Conservation (phyloP, 805 yeast species). For the Wickerhamiella sergipiensis region DNA sequence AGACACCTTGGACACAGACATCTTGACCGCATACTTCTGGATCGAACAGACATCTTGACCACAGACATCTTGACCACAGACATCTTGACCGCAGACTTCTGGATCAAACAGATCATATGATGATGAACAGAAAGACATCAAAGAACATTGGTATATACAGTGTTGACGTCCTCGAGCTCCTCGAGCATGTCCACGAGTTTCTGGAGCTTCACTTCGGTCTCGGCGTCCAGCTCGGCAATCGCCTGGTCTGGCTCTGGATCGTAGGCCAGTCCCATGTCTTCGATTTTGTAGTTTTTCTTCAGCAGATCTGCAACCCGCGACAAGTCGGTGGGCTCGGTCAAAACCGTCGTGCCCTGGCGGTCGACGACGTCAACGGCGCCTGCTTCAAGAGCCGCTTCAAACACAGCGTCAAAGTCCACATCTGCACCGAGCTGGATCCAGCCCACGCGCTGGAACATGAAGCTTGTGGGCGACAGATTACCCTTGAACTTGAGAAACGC, state of each 20-base stretch:
- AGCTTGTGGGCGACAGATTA: constrained; percentile 61
- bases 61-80: too few species aligned
- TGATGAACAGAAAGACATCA: too few species aligned
- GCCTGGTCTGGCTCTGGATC: constrained; percentile 56
- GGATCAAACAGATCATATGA: too few species aligned
- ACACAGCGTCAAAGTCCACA: constrained; percentile 44
- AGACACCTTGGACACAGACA: too few species aligned
- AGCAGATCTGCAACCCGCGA: constrained; percentile 46
- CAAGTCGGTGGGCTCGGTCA: constrained; percentile 52
- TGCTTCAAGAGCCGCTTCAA: constrained; percentile 59
- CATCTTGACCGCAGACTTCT: too few species aligned
- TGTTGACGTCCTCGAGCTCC: constrained; percentile 73
- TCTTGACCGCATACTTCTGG: too few species aligned
- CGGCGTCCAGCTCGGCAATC: constrained; percentile 43
- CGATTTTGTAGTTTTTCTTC: constrained; percentile 43
- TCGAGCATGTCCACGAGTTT: constrained; percentile 52
- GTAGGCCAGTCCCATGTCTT: constrained; percentile 60
- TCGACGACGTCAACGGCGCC: constrained; percentile 49
- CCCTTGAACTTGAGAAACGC: constrained; percentile 52
- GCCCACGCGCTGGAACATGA: constrained; percentile 68
- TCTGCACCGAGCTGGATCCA: constrained; percentile 38
- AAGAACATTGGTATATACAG: constrained; percentile 48
- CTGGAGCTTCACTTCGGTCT: constrained; percentile 35
- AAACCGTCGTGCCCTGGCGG: constrained; percentile 33
- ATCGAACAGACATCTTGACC: too few species aligned